These are phyloP conservation scores for Colletotrichum cereale DNA, from an alignment of 2,329 filamentous ascomycete species.

Conservation along the genomic window DNA sequence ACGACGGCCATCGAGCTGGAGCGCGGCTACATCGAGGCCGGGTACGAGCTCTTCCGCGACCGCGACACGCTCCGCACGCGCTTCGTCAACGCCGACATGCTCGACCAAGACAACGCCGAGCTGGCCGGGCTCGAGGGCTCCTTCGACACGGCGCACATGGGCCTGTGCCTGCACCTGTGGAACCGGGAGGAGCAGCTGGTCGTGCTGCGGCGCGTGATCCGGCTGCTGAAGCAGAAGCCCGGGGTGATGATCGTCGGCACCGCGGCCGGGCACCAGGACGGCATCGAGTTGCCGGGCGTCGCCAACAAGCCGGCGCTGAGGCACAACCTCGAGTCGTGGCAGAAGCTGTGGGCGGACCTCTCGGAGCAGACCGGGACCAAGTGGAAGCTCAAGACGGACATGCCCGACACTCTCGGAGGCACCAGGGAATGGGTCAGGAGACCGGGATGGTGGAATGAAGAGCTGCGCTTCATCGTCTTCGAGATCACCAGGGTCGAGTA, in stretches of 20 bases:
- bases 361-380: constrained; percentile 36
- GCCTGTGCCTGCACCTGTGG: constrained; percentile 46
- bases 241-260: constrained; percentile 38
- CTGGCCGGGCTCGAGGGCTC: constrained; percentile 38
- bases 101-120: constrained; percentile 40
- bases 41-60: constrained; percentile 47
- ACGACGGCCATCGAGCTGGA: constrained; percentile 45
- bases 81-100: constrained; percentile 43
- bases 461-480: constrained; percentile 13
- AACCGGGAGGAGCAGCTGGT: constrained; percentile 41
- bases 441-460: constrained; percentile 13
- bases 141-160: constrained; percentile 45
- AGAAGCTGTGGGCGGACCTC: constrained; percentile 39
- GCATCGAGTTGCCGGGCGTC: constrained; percentile 3
- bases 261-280: constrained; percentile 36
- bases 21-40: constrained; percentile 42
- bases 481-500: constrained; percentile 16
- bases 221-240: constrained; percentile 23
- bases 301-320: constrained; percentile 1
- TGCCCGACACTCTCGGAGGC: background rate
- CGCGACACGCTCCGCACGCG: constrained; percentile 40
- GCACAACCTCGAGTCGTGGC: constrained; percentile 40
- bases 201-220: constrained; percentile 30
- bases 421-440: rapidly evolving
- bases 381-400: constrained; percentile 26